phyloP scores from a whole-genome alignment of 768 basidiomycete genomes.

The Pulveroboletus sp. region DNA sequence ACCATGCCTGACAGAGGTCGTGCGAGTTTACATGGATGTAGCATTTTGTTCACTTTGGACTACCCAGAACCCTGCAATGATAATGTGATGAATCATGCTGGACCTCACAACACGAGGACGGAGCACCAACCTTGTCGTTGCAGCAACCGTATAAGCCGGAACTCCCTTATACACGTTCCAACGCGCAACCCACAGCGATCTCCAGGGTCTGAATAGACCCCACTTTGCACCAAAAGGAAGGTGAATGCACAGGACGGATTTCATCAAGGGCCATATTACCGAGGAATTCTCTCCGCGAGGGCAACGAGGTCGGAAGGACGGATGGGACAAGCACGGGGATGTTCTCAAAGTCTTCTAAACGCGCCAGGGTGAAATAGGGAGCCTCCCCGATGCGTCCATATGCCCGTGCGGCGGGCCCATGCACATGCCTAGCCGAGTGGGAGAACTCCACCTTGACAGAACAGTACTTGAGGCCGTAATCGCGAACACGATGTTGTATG shows the following conservation, averaged over 20 bases:
- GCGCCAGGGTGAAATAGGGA: conserved; percentile 18
- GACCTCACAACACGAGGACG: background rate
- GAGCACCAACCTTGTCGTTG: conserved; percentile 23
- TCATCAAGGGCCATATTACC: conserved; percentile 18
- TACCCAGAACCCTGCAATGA: conserved; percentile 14
- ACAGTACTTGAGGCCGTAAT: conserved; percentile 23
- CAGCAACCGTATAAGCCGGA: conserved; percentile 14
- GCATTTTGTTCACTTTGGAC: conserved; percentile 16
- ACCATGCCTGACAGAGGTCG: too few species aligned
- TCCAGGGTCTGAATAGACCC: conserved; percentile 22
- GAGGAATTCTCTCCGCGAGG: conserved; percentile 9
- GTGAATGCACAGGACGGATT: conserved; percentile 3
- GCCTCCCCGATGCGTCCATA: conserved; percentile 14
- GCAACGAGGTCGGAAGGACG: conserved; percentile 9
- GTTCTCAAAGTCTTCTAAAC: conserved; percentile 8
- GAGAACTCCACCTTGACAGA: conserved; percentile 11
- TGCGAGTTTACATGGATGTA: background rate
- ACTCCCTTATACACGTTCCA: conserved; percentile 24
- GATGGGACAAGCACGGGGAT: conserved; percentile 7
- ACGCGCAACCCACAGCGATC: conserved; percentile 18
- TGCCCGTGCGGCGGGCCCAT: conserved; percentile 9
- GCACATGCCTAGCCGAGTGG: background rate
- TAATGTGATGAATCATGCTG: background rate
- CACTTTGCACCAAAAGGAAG: conserved; percentile 10
- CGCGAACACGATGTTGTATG: conserved; percentile 24